Base-by-base conservation (phyloP, 805 yeast species). In the Zygosaccharomyces kombuchaensis region DNA sequence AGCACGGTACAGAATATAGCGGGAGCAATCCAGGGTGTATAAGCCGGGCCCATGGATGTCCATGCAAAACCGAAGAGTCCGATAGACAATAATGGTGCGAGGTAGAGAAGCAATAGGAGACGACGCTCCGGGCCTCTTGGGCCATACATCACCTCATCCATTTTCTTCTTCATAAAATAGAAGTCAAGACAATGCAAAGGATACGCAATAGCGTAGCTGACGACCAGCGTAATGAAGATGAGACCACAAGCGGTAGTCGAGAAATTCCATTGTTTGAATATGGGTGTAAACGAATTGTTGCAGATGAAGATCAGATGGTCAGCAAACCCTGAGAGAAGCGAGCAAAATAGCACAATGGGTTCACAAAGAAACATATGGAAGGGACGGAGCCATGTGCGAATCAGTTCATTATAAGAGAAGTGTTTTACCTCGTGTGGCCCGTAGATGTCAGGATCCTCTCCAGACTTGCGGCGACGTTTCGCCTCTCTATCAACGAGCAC, bases 231-330 rank as follows among this genome's bases (percentile, higher is more conserved):
- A 22, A 44, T 22, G 32, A 44, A 44, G 36, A 44, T 44, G 9
- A 44, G 36, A 23, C 46, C 46, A 10, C 37, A 42, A 12, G 27
- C 14, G 13, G 46, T 44, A 2, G 30, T n/a, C 6, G 46, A 44
- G 21, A 44, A 44, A 4, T 36, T 36, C 46, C 46, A 44, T 34
- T 44, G 46, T 14, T 25, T 19, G 29, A 44, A 44, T 10, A 44
- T 44, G 29, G 46, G 46, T 8, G 32, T 34, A 14, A 44, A 44
- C 6, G 46, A 30, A 16, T 44, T 36, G 21, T 44, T 44, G 38
- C 46, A 44, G 30, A 44, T 44, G 43, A 44, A 44, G 14, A 44
- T 44, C 43, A 44, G 39, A 29, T 44, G 46, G 29, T 44, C 46
- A 14, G 46, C 46, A 12, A 44, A 44, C 19, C 46, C 46, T 10